Evolutionary conservation across 805 yeast species (phyloP).

Genomic region (Starmerella sp.): DNA sequence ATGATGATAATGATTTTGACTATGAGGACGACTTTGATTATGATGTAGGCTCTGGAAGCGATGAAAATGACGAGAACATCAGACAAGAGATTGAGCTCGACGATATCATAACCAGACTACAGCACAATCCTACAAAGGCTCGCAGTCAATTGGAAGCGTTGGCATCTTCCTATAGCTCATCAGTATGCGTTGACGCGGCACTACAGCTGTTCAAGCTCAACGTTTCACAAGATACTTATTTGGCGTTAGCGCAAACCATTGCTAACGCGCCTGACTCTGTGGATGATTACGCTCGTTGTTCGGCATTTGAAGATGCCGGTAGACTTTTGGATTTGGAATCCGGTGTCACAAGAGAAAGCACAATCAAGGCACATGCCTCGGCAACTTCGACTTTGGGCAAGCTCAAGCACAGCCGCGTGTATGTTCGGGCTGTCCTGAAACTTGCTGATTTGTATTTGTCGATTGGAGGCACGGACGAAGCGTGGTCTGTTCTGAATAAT

Average conservation of each 20-base stretch:
- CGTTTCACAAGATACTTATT: background rate
- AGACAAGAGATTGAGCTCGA: constrained; percentile 12
- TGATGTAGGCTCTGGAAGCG: constrained; percentile 23
- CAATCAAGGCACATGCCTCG: background rate
- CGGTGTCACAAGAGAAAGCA: background rate
- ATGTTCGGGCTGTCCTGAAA: background rate
- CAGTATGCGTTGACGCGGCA: constrained; percentile 5
- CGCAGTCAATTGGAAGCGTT: background rate
- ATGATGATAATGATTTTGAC: constrained; percentile 11
- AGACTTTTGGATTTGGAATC: background rate
- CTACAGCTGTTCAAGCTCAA: constrained; percentile 1
- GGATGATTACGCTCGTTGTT: background rate
- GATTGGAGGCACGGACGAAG: background rate
- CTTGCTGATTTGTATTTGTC: background rate
- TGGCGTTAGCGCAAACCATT: background rate
- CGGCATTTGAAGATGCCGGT: background rate
- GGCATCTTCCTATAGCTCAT: background rate
- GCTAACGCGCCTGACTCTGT: background rate
- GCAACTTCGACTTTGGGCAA: background rate
- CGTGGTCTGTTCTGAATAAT: background rate
- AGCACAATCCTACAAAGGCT: background rate
- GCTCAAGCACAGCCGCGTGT: background rate
- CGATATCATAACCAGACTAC: constrained; percentile 1
- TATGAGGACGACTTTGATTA: constrained; percentile 14
- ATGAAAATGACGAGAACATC: constrained; percentile 30